Conservation (phyloP, 768 basidiomycete species). For the Nevesoporus exiguus region DNA sequence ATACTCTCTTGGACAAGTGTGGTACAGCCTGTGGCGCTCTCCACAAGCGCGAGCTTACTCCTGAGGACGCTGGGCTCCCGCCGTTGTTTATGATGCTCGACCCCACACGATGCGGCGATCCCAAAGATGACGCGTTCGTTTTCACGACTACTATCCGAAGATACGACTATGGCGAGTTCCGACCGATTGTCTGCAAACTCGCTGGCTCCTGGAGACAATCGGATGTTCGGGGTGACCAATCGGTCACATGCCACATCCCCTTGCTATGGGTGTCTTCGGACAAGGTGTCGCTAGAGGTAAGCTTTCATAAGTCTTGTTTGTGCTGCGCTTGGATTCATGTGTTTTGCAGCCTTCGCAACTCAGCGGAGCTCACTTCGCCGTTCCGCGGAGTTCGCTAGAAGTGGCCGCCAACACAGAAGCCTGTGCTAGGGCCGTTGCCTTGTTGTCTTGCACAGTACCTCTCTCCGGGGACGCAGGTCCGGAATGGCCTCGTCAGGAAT, state of each 20-base stretch:
- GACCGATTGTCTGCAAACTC: slow-evolving; percentile 73
- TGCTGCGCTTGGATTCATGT: slow-evolving; percentile 1
- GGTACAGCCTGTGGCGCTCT: slow-evolving; percentile 85
- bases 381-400: slow-evolving; percentile 52
- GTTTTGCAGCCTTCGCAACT: slow-evolving; percentile 47
- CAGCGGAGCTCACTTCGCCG: slow-evolving; percentile 59
- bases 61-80: slow-evolving; percentile 48
- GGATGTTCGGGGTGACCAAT: slow-evolving; percentile 43
- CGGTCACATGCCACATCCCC: slow-evolving; percentile 56
- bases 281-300: slow-evolving; percentile 53
- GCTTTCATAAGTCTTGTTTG: slow-evolving; percentile 10
- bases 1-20: slow-evolving; percentile 78
- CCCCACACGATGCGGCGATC: slow-evolving; percentile 73
- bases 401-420: slow-evolving; percentile 54
- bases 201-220: slow-evolving; percentile 79
- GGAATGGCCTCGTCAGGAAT: slow-evolving; percentile 74
- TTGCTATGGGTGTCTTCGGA: slow-evolving; percentile 58
- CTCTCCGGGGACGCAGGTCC: slow-evolving; percentile 65
- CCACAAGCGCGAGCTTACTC: slow-evolving; percentile 54
- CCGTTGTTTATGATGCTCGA: slow-evolving; percentile 79
- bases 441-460: slow-evolving; percentile 75
- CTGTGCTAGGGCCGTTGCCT: slow-evolving; percentile 71
- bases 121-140: slow-evolving; percentile 75
- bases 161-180: slow-evolving; percentile 76
- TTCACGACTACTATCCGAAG: slow-evolving; percentile 79